These are phyloP conservation scores for Claviceps fusiformis DNA, from an alignment of 2,329 filamentous ascomycete species.

Conservation along the genomic window DNA sequence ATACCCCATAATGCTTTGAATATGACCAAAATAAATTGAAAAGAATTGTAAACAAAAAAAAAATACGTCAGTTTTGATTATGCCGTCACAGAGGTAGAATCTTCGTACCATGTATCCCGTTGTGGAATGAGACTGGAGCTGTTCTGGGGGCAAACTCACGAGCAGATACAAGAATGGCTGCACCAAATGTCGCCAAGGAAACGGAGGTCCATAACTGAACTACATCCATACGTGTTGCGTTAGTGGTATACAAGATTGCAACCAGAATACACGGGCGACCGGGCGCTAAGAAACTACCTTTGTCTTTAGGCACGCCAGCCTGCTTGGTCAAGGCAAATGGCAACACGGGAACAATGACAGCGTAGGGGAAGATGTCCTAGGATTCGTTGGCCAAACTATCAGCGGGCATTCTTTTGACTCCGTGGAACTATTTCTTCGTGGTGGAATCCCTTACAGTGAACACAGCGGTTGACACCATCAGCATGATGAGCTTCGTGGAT, in stretches of 20 bases:
- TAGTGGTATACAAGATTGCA: background rate
- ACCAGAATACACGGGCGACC: background rate
- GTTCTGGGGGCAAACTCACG: conserved; percentile 11
- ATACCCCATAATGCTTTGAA: conserved; percentile 21
- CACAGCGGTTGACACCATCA: conserved; percentile 20
- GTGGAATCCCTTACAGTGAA: conserved; percentile 15
- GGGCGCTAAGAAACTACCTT: conserved; percentile 5
- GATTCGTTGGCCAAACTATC: background rate
- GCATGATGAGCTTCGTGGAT: conserved; percentile 19
- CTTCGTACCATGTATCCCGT: background rate
- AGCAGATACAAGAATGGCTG: conserved; percentile 17
- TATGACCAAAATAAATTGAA: background rate
- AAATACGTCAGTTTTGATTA: background rate
- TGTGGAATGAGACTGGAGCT: background rate
- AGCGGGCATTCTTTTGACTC: background rate
- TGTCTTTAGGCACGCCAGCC: conserved; percentile 12
- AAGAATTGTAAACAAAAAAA: too few species aligned
- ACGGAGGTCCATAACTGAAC: conserved; percentile 24
- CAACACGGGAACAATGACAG: conserved; percentile 20
- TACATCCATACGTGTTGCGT: background rate
- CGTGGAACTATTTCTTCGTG: background rate
- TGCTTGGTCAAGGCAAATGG: conserved; percentile 18
- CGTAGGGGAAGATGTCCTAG: conserved; percentile 23
- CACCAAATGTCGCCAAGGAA: conserved; percentile 20
- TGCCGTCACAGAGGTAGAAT: background rate